Evolutionary conservation across 73 alveolate species (phyloP), one percentile per base, ranked within the genome.

Genomic region (Diophrys sp.): DNA sequence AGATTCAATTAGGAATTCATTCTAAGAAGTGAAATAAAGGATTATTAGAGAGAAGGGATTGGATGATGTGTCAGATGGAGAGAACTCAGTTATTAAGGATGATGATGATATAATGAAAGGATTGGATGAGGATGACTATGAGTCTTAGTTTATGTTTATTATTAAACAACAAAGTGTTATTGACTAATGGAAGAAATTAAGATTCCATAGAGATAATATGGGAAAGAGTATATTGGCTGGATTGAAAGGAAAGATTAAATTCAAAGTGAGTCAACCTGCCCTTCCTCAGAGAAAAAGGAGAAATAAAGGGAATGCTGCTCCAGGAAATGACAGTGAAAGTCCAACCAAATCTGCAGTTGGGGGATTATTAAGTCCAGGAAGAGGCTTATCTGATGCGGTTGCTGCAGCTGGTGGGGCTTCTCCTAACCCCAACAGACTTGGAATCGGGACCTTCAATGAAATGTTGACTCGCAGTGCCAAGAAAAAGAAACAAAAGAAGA

Each of bases 161-260:
- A 54, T 68, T 23, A 68, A 28, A 54, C 23, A 56, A 28, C 5
- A 23, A 2, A 31, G 2, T 2, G 26, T 68, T 2, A 68, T 68
- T 29, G 75, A 68, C 24, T 44, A 68, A 28, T 68, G 75, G 75
- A 68, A 31, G 75, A 68, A 29, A 28, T 5, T 68, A n/a, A 68
- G 54, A 68, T 2, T 68, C 24, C 23, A 68, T 2, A 68, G 31
- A 68, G 31, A 23, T 5, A 55, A 68, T 2, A 68, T 25, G 5
- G 11, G 56, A 2, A 25, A 25, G 75, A 68, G 2, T 18, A 44
- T 44, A 5, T 44, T 44, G 18, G 62, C 62, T 44, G 62, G 62
- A 1, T 25, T 31, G 24, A 68, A 28, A 68, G 23, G 31, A 2
- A 2, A 44, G 29, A 18, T 68, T 1, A 31, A 68, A 25, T 68